Evolutionary conservation across 2,329 filamentous ascomycete genomes (phyloP).

Genomic region (Leptosphaerulina australis): DNA sequence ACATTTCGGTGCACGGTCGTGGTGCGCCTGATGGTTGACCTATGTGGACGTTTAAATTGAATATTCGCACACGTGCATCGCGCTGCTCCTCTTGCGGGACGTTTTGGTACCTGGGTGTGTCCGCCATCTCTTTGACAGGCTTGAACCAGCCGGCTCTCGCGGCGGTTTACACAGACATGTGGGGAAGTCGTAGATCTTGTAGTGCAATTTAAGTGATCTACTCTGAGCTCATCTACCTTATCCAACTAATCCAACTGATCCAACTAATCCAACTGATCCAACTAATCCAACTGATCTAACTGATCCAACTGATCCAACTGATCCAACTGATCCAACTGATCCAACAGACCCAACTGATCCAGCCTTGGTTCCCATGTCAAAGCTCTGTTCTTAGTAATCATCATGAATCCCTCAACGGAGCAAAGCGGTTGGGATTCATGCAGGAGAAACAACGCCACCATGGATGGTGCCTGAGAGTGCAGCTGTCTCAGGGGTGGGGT

Average conservation of each 20-base stretch:
- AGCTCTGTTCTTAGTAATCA: constrained; percentile 1
- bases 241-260: no score
- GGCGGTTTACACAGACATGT: constrained; percentile 14
- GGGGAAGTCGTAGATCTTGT: constrained; percentile 12
- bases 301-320: no score
- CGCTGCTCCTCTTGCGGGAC: background rate
- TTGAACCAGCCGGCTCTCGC: background rate
- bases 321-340: no score
- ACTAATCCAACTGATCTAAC: no score
- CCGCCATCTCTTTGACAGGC: constrained; percentile 1
- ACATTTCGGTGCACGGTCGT: background rate
- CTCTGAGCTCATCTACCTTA: no score
- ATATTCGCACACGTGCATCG: constrained; percentile 4
- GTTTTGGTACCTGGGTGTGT: constrained; percentile 1
- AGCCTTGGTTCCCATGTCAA: background rate
- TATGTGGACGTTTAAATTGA: constrained; percentile 1
- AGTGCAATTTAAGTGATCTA: no score
- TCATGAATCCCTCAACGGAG: constrained; percentile 7
- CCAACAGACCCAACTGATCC: no score
- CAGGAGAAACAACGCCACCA: constrained; percentile 7
- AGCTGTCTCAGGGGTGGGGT: constrained; percentile 10
- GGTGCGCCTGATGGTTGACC: background rate
- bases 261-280: no score
- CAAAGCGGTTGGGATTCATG: constrained; percentile 1
- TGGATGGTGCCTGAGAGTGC: constrained; percentile 3